Evolutionary conservation across 1,284 basidiomycete genomes (phyloP), one percentile per base, ranked within the genome.

Genomic region (Meripilus lineatus): DNA sequence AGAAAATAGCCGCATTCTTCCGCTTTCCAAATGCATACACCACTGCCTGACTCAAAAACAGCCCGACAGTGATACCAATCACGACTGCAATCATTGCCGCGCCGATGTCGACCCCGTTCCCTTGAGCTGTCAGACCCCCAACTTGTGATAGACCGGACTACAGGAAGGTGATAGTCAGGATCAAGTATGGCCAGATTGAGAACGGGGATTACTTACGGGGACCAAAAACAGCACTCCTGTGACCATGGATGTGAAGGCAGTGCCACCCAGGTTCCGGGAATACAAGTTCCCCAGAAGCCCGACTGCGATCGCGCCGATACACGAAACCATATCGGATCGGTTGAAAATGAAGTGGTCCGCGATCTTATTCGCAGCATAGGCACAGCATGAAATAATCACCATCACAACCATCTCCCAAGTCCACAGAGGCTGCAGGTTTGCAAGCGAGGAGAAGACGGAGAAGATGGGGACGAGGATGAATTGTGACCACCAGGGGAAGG

Each of bases 171-270:
- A 42, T 13, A 20, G 14, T 33, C 17, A n/a, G 22, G 13, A 10
- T 30, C 32, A 24, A 20, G 36, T 22, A 14, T 23, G 17, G 28
- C 3, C 13, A 18, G 22, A 30, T 8, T 30, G 28, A 36, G 33
- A 33, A 23, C 38, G 23, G 15, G 33, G 10, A 35, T 22, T 28
- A 58, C 86, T 60, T 56, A 89, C 84, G 13, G 88, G 89, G 23
- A 92, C 86, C 49, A 92, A 68, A 66, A 92, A 90, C 51, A 90
- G 64, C 10, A 93, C 88, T 41, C 89, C 90, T 5, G 88, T 86
- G 23, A 90, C 88, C 88, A 91, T 93, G 7, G 84, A 84, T 3
- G 89, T 90, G 65, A 93, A 93, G 21, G 90, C 90, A 4, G 90
- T 92, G 14, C 90, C 90, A 18, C 84, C 79, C 75, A 90, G 87